Evolutionary conservation across 257 asterid species (phyloP).

Genomic region (Gentiana dahurica): DNA sequence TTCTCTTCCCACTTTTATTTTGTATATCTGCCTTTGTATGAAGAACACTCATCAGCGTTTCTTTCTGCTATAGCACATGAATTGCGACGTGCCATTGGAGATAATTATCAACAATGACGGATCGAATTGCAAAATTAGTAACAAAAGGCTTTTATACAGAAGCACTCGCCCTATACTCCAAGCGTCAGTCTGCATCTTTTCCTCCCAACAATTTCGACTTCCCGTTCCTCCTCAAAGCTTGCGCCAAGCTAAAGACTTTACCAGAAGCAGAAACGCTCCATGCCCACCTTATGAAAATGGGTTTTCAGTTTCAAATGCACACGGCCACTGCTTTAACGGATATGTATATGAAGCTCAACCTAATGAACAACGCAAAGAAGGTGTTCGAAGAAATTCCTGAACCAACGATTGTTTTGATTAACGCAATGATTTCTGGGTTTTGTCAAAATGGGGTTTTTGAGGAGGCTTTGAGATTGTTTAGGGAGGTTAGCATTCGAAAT

Average conservation of each 20-base stretch:
- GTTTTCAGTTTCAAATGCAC: constrained; percentile 26
- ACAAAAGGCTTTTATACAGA: constrained; percentile 58
- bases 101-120: constrained; percentile 35
- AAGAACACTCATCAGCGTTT: too few species aligned
- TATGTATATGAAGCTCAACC: constrained; percentile 47
- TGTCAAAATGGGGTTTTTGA: constrained; percentile 36
- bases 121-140: constrained; percentile 44
- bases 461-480: constrained; percentile 38
- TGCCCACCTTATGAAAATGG: constrained; percentile 53
- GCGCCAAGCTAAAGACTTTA: constrained; percentile 41
- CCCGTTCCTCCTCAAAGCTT: constrained; percentile 82
- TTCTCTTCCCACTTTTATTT: too few species aligned
- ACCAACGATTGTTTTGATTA: constrained; percentile 37
- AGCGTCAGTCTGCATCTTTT: constrained; percentile 31
- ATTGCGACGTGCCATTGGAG: neutral
- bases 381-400: constrained; percentile 71
- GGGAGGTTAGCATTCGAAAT: constrained; percentile 16
- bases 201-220: constrained; percentile 54
- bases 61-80: too few species aligned
- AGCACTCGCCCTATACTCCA: constrained; percentile 46
- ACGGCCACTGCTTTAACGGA: constrained; percentile 57
- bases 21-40: too few species aligned
- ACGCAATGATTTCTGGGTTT: constrained; percentile 69
- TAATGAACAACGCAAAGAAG: constrained; percentile 31
- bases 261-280: constrained; percentile 58